Evolutionary conservation across 2,329 filamentous ascomycete genomes (phyloP).

Genomic region (Sporothrix schenckii): DNA sequence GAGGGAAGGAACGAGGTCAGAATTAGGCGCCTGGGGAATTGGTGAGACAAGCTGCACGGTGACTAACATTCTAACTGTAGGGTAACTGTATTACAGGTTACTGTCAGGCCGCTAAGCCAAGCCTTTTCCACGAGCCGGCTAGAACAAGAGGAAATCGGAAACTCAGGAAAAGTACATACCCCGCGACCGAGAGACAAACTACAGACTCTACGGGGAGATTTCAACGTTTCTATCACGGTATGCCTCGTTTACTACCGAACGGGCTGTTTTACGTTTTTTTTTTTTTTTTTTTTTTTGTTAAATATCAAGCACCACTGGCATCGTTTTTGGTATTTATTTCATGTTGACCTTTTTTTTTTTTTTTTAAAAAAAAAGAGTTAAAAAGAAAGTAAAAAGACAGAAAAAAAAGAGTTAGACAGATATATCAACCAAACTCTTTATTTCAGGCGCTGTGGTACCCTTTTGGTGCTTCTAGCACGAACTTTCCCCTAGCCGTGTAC

Average conservation of each 20-base stretch:
- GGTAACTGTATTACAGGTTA: background rate
- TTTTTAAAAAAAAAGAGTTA: no score
- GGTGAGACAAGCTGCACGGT: conserved; percentile 10
- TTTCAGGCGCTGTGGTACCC: background rate
- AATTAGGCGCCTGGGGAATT: conserved; percentile 20
- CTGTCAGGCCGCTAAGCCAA: conserved; percentile 7
- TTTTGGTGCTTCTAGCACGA: background rate
- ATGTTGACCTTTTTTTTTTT: no score
- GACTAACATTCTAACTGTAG: background rate
- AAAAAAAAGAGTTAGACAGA: background rate
- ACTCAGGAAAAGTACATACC: no score
- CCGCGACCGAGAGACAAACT: no score
- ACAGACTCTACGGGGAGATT: no score
- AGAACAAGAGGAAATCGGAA: conserved; percentile 11
- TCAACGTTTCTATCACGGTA: no score
- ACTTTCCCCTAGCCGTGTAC: background rate
- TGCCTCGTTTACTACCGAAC: no score
- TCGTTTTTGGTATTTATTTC: no score
- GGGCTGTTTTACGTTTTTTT: no score
- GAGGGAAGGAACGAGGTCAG: background rate
- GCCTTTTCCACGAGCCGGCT: background rate
- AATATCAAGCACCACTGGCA: no score
- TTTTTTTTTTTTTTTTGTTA: no score
- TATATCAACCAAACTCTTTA: background rate
- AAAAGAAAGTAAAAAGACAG: background rate